Evolutionary conservation across 768 basidiomycete genomes (phyloP).

Genomic region (Calocybe cyanea): DNA sequence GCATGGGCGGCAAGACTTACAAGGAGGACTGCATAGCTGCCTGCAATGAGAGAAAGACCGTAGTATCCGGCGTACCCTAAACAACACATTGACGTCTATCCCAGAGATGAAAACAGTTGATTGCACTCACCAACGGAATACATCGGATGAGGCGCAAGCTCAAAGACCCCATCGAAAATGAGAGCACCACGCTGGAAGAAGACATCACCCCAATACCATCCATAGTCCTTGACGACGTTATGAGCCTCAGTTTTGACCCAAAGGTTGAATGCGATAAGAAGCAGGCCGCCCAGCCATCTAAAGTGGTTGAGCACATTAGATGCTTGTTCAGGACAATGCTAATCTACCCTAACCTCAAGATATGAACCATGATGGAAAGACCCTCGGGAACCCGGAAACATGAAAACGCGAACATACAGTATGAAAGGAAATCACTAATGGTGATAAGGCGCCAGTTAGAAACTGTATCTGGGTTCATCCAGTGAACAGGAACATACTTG

Average conservation of each 20-base stretch:
- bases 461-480: no score
- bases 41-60: constrained; percentile 86
- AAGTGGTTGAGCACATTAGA: constrained; percentile 9
- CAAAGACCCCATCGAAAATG: constrained; percentile 97
- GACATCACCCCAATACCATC: constrained; percentile 96
- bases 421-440: constrained; percentile 10
- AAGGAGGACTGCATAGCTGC: constrained; percentile 88
- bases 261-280: constrained; percentile 89
- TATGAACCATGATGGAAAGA: constrained; percentile 68
- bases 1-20: constrained; percentile 93
- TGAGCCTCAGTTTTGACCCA: constrained; percentile 99
- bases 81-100: no score
- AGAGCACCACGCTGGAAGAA: constrained; percentile 92
- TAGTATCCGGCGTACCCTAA: constrained; percentile 96
- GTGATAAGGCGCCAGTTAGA: no score
- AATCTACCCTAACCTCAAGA: constrained; percentile 55
- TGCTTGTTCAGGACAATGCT: neutral
- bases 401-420: constrained; percentile 92
- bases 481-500: constrained; percentile 65
- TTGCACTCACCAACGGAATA: constrained; percentile 73
- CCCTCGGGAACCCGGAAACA: constrained; percentile 85
- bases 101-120: no score
- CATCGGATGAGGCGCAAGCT: constrained; percentile 92
- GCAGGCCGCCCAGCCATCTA: constrained; percentile 85
- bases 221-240: constrained; percentile 95